Percentiles rank a stretch among this genome's conserved stretches.
These are phyloP conservation scores for Scedosporium aurantiacum DNA, from an alignment of 2,329 filamentous ascomycete genomes.

Conservation along the genomic window DNA sequence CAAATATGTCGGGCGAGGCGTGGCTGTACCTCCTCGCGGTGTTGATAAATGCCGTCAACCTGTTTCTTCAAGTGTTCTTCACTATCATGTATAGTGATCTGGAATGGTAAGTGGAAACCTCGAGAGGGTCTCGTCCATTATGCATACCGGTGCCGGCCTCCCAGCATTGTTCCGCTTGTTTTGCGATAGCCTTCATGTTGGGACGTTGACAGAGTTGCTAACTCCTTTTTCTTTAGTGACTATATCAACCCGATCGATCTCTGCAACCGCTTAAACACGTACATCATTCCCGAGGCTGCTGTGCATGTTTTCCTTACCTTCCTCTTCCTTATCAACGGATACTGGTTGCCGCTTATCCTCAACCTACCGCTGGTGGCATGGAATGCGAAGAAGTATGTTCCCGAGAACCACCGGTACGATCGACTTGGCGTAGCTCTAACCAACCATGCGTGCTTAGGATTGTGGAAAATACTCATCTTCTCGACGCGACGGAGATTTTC, in stretches of 20 bases:
- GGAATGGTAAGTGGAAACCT: conserved; percentile 68
- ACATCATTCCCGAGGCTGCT: conserved; percentile 96
- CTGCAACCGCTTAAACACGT: conserved; percentile 99
- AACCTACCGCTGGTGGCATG: conserved; percentile 87
- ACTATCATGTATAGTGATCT: conserved; percentile 99
- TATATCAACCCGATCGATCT: conserved; percentile 99
- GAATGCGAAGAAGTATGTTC: conserved; percentile 90
- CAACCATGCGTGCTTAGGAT: conserved; percentile 50
- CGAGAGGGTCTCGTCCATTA: background rate
- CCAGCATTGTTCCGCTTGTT: background rate
- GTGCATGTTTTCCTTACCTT: conserved; percentile 94
- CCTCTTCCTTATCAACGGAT: conserved; percentile 95
- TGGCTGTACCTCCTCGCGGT: conserved; percentile 98
- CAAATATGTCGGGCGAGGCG: conserved; percentile 82
- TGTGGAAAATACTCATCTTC: conserved; percentile 88
- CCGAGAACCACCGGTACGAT: background rate
- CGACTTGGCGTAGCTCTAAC: background rate
- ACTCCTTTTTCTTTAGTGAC: conserved; percentile 47
- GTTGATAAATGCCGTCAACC: conserved; percentile 98
- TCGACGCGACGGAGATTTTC: conserved; percentile 98
- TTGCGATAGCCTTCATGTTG: background rate
- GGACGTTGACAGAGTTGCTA: background rate
- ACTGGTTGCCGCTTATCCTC: conserved; percentile 87
- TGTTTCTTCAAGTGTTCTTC: conserved; percentile 99
- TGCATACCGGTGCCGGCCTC: background rate